phyloP scores from a whole-genome alignment of 2,329 filamentous ascomycete species.

The Paecilomyces variotii region DNA sequence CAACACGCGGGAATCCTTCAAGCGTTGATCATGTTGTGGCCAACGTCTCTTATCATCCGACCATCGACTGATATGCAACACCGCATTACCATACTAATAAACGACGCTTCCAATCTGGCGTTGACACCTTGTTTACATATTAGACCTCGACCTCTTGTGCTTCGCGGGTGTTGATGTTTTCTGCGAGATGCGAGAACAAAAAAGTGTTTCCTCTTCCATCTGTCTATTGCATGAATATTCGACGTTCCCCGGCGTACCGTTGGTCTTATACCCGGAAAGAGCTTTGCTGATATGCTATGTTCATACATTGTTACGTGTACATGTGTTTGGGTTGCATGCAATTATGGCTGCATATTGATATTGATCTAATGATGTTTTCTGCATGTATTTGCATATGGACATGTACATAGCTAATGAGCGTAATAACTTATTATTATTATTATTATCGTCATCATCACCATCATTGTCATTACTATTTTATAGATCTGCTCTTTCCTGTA shows the following conservation, averaged over 20 bases:
- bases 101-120: background rate
- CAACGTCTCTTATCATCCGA: background rate
- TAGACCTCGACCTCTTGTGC: background rate
- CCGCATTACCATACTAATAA: background rate
- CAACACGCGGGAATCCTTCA: slow-evolving; percentile 29
- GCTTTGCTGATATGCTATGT: background rate
- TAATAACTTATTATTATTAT: background rate
- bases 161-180: background rate
- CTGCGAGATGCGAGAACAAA: background rate
- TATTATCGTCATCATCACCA: too few relatives aligned
- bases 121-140: background rate
- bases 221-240: background rate
- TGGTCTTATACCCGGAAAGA: background rate
- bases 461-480: too few relatives aligned
- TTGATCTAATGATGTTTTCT: background rate
- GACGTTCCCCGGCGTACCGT: background rate
- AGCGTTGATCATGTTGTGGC: background rate
- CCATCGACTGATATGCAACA: background rate
- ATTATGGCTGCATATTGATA: background rate
- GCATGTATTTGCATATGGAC: background rate
- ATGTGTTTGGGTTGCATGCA: background rate
- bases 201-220: background rate
- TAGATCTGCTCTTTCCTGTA: too few relatives aligned
- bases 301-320: background rate
- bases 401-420: background rate